Percentiles rank a stretch among this genome's conserved stretches.
Evolutionary conservation across 352 stramenopile genomes (phyloP).

Genomic region (Phytophthora hybrid): DNA sequence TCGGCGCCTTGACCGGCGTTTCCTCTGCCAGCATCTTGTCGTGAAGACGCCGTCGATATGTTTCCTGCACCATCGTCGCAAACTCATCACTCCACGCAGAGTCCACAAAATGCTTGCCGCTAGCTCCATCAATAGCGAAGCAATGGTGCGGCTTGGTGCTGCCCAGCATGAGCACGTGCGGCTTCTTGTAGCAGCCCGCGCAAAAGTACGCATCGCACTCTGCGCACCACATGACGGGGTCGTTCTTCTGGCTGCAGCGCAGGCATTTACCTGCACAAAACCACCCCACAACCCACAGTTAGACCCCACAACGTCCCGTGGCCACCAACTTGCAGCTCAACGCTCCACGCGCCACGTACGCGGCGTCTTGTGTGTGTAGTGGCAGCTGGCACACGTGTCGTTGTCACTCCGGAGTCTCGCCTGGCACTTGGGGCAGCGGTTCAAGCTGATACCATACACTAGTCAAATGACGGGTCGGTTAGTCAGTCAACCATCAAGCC

Average conservation of each 20-base stretch:
- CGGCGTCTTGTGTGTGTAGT: conserved; percentile 42
- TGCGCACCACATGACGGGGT: conserved; percentile 66
- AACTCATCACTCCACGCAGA: conserved; percentile 55
- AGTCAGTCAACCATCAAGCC: not conserved
- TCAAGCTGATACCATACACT: conserved; percentile 75
- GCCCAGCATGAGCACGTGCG: conserved; percentile 60
- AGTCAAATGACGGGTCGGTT: not conserved
- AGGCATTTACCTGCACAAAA: conserved; percentile 50
- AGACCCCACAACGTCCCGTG: not conserved
- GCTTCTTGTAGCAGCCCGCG: conserved; percentile 55
- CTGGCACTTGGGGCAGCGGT: conserved; percentile 57
- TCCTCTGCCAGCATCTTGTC: conserved; percentile 35
- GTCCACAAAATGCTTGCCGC: conserved; percentile 57
- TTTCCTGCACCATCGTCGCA: conserved; percentile 35
- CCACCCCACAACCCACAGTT: conserved; percentile 2
- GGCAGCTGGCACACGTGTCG: conserved; percentile 52
- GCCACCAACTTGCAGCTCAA: not conserved
- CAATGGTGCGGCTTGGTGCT: conserved; percentile 50
- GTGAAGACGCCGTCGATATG: conserved; percentile 40
- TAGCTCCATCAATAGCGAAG: conserved; percentile 64
- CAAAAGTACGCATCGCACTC: conserved; percentile 79
- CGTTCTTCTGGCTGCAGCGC: conserved; percentile 44
- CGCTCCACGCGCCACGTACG: conserved; percentile 35
- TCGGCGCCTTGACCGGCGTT: conserved; percentile 14
- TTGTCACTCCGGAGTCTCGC: conserved; percentile 44